A percentile compares a stretch with the other conserved stretches of the same genome.
Conservation (phyloP, 441 rosid genomes). For the Populus hybrid region DNA sequence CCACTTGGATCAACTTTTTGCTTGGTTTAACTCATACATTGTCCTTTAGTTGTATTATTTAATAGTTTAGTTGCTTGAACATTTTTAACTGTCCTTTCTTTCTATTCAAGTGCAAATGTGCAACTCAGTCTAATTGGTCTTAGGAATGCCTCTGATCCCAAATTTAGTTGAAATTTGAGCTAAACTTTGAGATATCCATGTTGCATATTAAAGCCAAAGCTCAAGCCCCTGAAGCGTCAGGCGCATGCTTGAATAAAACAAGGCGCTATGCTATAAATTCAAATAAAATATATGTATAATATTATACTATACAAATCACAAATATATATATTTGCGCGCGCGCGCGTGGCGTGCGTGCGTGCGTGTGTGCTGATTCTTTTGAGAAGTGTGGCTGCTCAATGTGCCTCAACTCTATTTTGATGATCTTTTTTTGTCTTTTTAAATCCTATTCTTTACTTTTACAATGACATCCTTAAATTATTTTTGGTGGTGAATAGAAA, state of each 20-base stretch:
- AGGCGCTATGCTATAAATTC: neutral
- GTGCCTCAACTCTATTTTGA: no score
- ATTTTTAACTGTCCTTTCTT: neutral
- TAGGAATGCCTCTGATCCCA: neutral
- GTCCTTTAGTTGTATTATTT: neutral
- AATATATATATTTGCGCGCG: no score
- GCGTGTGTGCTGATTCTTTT: no score
- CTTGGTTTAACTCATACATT: neutral
- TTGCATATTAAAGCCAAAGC: neutral
- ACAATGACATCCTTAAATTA: neutral
- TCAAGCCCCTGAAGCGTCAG: no score
- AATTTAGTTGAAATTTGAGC: neutral
- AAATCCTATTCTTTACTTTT: no score
- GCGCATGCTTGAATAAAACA: neutral
- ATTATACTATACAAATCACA: no score
- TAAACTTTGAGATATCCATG: neutral
- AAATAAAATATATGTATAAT: no score
- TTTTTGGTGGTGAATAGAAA: neutral
- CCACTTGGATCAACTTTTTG: neutral
- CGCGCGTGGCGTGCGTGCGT: no score
- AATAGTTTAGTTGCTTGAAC: no score
- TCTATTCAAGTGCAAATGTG: neutral
- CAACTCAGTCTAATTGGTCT: neutral
- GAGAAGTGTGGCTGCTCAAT: no score
- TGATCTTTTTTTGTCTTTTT: no score